Base-by-base conservation (phyloP, 164 flowering plant species). In the Magnolia changhungtana region DNA sequence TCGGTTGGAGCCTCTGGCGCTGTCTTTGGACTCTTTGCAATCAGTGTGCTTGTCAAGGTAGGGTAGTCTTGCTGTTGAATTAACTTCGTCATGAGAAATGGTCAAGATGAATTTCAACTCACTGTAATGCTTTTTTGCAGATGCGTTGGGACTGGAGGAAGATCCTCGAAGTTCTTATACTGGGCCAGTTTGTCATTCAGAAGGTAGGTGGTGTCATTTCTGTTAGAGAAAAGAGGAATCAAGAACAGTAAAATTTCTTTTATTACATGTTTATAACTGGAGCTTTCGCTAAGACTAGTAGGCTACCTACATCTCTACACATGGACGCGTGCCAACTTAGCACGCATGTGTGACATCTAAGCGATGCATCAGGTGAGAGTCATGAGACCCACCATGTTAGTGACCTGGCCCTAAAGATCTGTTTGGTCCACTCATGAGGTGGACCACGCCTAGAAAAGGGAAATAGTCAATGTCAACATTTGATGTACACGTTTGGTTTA, bases 1-100 rank as follows among this genome's bases (percentile, higher is more conserved):
- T 96, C 99, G 59, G 86, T 96, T 78, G 99, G 99, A 77, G 98
- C 99, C 55, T 96, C 99, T 29, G 99, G 99, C 73, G 98, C 99
- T 77, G 99, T 96, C 64, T 94, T 96, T 83, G 99, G 98, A 69
- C 86, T 96, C 73, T 96, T 94, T 88, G 97, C 99, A 14, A 88
- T 96, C 69, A 96, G 99, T 80, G 98, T 96, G 71, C 98, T 96
- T 81, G 99, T 96, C 71, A 96, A 94, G 98, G 98, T 92, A 83
- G 59, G 69, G 45, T 37, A 45, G 58, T 49, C 50, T 23, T 50
- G 1, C n/a, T 19, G 16, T 50, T 29, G 20, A 67, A 63, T 37
- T 37, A 63, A 68, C 31, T 29, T 72, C 27, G 23, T 66, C 67
- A 19, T 52, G 37, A 51, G 31, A 67, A 24, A 14, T 50, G 37